Evolutionary conservation across 1,284 basidiomycete species (phyloP).

Genomic region (Stygiomarasmius scandens): DNA sequence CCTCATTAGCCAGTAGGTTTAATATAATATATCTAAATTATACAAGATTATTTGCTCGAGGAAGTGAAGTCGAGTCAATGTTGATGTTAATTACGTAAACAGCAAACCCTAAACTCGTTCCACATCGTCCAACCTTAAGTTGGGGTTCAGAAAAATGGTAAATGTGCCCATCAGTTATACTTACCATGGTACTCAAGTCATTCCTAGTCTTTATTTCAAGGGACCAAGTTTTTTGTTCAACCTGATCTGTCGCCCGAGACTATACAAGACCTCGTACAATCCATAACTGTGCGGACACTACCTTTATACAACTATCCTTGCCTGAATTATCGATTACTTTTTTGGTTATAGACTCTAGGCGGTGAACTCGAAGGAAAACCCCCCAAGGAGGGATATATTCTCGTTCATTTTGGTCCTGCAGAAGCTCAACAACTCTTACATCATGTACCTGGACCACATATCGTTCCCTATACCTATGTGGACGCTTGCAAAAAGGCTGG

Average conservation of each 20-base stretch:
- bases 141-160: constrained; percentile 26
- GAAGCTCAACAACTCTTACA: constrained; percentile 72
- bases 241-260: constrained; percentile 4
- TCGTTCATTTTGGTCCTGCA: constrained; percentile 64
- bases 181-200: background rate
- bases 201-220: constrained; percentile 7
- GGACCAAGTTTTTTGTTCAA: constrained; percentile 10
- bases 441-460: constrained; percentile 74
- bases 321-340: no score
- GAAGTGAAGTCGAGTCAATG: no score
- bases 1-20: no score
- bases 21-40: no score
- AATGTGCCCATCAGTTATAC: constrained; percentile 4
- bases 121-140: constrained; percentile 12
- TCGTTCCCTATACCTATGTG: constrained; percentile 78
- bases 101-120: background rate
- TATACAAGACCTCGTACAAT: constrained; percentile 5
- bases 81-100: background rate
- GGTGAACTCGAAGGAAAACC: constrained; percentile 77
- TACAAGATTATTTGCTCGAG: no score
- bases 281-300: constrained; percentile 6
- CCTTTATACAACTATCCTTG: no score
- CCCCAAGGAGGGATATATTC: constrained; percentile 70
- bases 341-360: constrained; percentile 70
- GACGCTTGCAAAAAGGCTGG: constrained; percentile 77